Conservation (phyloP, 495 filamentous ascomycete species). For the Tuber indicum region DNA sequence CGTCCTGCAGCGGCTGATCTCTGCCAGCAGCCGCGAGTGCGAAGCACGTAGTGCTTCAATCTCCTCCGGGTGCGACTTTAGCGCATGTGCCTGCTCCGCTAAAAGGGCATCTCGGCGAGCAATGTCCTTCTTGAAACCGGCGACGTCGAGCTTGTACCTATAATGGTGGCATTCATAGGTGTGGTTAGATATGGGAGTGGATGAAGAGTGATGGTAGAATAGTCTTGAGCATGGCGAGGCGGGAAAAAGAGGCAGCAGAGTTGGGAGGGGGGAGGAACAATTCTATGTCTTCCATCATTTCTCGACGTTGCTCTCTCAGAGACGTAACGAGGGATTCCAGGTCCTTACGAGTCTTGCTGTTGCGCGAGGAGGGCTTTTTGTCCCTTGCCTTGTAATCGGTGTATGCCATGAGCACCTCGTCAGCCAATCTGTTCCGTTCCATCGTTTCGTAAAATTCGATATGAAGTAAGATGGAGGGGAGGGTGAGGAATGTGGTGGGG, state of each 20-base stretch:
- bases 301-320: constrained; percentile 26
- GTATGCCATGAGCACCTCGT: not conserved
- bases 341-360: constrained; percentile 17
- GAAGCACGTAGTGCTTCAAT: constrained; percentile 18
- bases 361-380: constrained; percentile 11
- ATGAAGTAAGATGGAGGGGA: not conserved
- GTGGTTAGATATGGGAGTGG: not conserved
- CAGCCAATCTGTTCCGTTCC: not conserved
- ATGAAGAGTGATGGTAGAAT: not conserved
- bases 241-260: not conserved
- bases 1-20: constrained; percentile 16
- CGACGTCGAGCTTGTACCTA: constrained; percentile 26
- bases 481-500: not conserved
- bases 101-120: constrained; percentile 22
- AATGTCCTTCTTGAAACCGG: constrained; percentile 26
- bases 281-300: constrained; percentile 34
- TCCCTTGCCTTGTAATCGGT: not conserved
- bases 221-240: no score
- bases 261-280: not conserved
- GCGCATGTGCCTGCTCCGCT: constrained; percentile 19
- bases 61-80: constrained; percentile 3
- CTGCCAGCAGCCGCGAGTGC: constrained; percentile 14
- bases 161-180: not conserved
- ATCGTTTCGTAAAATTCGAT: not conserved
- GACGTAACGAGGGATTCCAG: constrained; percentile 16